phyloP scores from a whole-genome alignment of 352 stramenopile species.

The Globisporangium polare region DNA sequence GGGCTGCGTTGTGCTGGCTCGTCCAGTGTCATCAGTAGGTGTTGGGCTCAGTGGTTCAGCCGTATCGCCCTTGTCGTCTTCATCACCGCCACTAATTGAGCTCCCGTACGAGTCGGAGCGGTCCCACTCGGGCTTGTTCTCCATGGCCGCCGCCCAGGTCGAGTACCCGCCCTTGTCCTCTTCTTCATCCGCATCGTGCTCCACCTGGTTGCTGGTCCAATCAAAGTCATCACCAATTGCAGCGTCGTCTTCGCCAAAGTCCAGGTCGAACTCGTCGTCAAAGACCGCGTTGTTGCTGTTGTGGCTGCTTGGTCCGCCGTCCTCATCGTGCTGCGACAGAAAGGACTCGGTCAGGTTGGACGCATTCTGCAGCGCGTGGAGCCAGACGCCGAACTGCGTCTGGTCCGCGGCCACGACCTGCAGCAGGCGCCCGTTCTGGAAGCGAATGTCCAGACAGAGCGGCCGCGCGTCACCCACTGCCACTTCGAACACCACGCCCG shows the following conservation, averaged over 20 bases:
- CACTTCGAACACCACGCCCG: constrained; percentile 67
- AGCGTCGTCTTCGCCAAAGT: constrained; percentile 23
- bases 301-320: constrained; percentile 12
- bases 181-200: constrained; percentile 21
- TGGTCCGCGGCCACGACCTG: constrained; percentile 57
- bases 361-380: constrained; percentile 39
- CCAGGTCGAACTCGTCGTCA: constrained; percentile 57
- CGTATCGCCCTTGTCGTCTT: constrained; percentile 3
- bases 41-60: neutral
- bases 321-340: constrained; percentile 32
- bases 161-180: constrained; percentile 29
- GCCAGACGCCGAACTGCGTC: constrained; percentile 50
- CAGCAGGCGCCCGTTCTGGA: constrained; percentile 69
- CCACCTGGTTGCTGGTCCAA: constrained; percentile 32
- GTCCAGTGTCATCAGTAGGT: neutral
- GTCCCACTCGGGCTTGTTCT: constrained; percentile 26
- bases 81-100: constrained; percentile 16
- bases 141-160: constrained; percentile 63
- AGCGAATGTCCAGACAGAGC: constrained; percentile 65
- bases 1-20: neutral
- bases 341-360: constrained; percentile 70
- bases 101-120: constrained; percentile 36
- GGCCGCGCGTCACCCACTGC: constrained; percentile 45
- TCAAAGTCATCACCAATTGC: constrained; percentile 19
- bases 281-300: constrained; percentile 12